Conservation (phyloP, 805 yeast species). For the Starmerella cellae region DNA sequence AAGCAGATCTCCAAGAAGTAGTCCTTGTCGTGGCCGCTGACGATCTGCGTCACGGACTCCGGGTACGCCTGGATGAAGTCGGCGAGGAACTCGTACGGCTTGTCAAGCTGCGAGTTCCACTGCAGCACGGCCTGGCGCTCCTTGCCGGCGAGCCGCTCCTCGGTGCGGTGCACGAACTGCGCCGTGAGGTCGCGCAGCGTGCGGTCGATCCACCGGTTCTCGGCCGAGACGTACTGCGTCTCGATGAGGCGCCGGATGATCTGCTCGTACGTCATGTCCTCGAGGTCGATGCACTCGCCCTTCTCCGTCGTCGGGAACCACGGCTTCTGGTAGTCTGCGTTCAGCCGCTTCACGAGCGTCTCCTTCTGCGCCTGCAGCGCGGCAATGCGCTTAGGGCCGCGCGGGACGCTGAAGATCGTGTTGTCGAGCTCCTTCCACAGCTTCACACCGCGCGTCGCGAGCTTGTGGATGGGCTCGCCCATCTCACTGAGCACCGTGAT, state of each 20-base stretch:
- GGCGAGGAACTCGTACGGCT: slow-evolving; percentile 49
- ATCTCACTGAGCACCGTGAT: slow-evolving; percentile 93
- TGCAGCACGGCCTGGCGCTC: slow-evolving; percentile 53
- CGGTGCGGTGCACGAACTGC: slow-evolving; percentile 80
- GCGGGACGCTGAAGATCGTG: slow-evolving; percentile 81
- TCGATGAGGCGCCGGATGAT: slow-evolving; percentile 79
- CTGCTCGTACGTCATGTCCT: slow-evolving; percentile 91
- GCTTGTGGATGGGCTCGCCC: slow-evolving; percentile 99
- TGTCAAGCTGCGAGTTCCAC: slow-evolving; percentile 47
- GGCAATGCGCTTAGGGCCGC: slow-evolving; percentile 63
- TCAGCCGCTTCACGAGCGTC: slow-evolving; percentile 70
- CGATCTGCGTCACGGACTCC: slow-evolving; percentile 61
- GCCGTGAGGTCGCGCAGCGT: slow-evolving; percentile 79
- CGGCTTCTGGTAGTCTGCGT: slow-evolving; percentile 93
- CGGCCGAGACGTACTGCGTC: slow-evolving; percentile 68
- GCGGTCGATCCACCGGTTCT: slow-evolving; percentile 75
- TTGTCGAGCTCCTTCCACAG: slow-evolving; percentile 97
- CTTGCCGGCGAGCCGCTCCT: slow-evolving; percentile 73
- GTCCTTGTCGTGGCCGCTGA: slow-evolving; percentile 92
- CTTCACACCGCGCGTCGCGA: slow-evolving; percentile 94
- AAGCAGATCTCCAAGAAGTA: slow-evolving; percentile 73
- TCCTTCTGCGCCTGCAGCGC: slow-evolving; percentile 73
- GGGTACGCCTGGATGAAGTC: slow-evolving; percentile 57
- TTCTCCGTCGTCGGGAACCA: slow-evolving; percentile 80
- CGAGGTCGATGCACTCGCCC: slow-evolving; percentile 79